phyloP scores from a whole-genome alignment of 2,329 filamentous ascomycete genomes.

The Biscogniauxia marginata region DNA sequence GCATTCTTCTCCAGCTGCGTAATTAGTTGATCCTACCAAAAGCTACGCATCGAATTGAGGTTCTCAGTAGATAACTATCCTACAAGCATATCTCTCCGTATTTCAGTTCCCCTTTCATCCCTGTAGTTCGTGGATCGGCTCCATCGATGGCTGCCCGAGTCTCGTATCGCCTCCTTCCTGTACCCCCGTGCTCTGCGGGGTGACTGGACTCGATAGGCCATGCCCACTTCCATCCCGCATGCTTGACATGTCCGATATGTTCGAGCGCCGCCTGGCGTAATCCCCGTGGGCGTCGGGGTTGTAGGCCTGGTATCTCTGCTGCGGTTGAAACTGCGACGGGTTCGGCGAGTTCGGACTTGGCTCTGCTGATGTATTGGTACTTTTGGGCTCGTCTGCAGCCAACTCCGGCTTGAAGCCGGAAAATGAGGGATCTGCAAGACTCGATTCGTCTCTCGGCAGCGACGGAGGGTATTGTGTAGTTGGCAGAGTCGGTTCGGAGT shows the following conservation, averaged over 20 bases:
- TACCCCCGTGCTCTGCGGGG: background rate
- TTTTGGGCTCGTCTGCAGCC: conserved; percentile 13
- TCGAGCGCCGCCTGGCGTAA: background rate
- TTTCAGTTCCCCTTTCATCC: background rate
- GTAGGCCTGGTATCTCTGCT: background rate
- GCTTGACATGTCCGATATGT: background rate
- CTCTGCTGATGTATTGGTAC: background rate
- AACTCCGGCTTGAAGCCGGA: conserved; percentile 18
- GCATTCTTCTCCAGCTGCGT: too few species aligned
- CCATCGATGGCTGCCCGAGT: background rate
- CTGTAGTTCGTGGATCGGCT: background rate
- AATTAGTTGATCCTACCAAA: too few species aligned
- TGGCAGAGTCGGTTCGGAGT: background rate
- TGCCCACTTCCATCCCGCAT: background rate
- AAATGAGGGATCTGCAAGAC: background rate
- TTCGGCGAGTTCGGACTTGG: background rate
- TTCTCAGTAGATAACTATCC: too few species aligned
- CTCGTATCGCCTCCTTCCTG: background rate
- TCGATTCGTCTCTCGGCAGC: background rate
- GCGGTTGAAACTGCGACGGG: background rate
- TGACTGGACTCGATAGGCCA: background rate
- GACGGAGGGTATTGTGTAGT: background rate
- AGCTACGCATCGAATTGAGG: too few species aligned
- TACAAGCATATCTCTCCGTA: too few species aligned
- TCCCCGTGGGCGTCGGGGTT: background rate